Percentiles rank a stretch among this genome's conserved stretches.
Conservation (phyloP, 176 grass and related monocot genomes). For the Oryza brachyantha region DNA sequence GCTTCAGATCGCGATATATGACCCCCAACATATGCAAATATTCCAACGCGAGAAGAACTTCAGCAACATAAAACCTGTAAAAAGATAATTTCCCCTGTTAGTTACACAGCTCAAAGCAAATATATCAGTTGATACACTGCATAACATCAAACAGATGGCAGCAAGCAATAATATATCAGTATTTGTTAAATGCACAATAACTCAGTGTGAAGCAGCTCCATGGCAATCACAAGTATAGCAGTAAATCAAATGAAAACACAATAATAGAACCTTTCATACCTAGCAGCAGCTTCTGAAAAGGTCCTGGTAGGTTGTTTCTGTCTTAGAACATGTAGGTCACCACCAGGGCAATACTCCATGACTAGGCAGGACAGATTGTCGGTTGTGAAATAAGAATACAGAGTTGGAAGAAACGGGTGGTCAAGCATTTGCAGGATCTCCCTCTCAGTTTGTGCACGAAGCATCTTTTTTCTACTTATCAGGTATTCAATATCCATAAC, state of each 20-base stretch:
- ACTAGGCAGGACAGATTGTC: conserved; percentile 96
- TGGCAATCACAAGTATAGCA: background rate
- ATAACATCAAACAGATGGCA: conserved; percentile 14
- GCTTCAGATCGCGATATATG: conserved; percentile 97
- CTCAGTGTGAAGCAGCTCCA: background rate
- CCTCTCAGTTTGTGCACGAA: conserved; percentile 93
- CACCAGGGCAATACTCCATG: conserved; percentile 94
- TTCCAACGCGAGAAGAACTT: conserved; percentile 92
- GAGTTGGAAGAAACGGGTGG: conserved; percentile 90
- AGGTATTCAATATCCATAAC: conserved; percentile 96
- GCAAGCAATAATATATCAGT: background rate
- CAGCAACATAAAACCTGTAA: conserved; percentile 85
- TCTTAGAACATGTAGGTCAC: conserved; percentile 86
- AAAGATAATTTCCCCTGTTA: background rate
- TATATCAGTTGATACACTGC: background rate
- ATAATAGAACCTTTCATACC: conserved; percentile 38
- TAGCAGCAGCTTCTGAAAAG: conserved; percentile 84
- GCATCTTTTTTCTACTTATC: conserved; percentile 89
- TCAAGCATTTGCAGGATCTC: conserved; percentile 98
- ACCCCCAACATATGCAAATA: conserved; percentile 99
- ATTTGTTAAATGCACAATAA: background rate
- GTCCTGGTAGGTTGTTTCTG: conserved; percentile 85
- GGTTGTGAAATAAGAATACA: conserved; percentile 93
- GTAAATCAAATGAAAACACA: background rate
- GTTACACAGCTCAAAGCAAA: conserved; percentile 24